These are phyloP conservation scores for Termitomyces sp. DNA, from an alignment of 768 basidiomycete genomes.

Conservation along the genomic window DNA sequence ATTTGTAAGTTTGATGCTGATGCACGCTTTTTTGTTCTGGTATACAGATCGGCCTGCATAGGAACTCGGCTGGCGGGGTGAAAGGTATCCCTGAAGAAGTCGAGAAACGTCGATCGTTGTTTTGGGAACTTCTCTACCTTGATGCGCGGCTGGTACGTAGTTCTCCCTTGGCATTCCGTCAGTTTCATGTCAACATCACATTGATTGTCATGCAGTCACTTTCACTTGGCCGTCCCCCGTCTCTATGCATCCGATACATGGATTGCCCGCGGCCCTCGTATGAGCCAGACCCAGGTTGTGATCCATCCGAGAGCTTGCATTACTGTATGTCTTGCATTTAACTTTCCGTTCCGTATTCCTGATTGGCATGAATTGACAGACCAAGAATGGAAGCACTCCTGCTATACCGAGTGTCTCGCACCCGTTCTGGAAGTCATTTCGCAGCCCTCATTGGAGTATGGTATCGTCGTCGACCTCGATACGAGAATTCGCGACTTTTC, in stretches of 20 bases:
- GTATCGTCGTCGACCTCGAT: constrained; percentile 51
- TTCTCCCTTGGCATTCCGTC: background rate
- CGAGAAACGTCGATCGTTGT: constrained; percentile 60
- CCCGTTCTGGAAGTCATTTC: constrained; percentile 58
- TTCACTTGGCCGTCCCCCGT: constrained; percentile 65
- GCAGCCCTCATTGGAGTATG: constrained; percentile 45
- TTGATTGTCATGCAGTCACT: constrained; percentile 34
- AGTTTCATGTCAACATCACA: background rate
- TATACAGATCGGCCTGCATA: constrained; percentile 13
- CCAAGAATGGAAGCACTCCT: constrained; percentile 68
- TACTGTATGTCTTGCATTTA: constrained; percentile 27
- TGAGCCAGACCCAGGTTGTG: constrained; percentile 30
- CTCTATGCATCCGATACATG: constrained; percentile 53
- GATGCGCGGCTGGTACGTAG: constrained; percentile 52
- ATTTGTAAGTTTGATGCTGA: background rate
- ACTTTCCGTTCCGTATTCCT: background rate
- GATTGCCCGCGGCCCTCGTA: constrained; percentile 51
- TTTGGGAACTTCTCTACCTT: constrained; percentile 66
- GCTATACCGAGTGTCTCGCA: constrained; percentile 52
- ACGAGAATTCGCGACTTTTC: constrained; percentile 55
- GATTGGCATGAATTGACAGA: constrained; percentile 30
- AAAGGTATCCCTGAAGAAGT: constrained; percentile 69
- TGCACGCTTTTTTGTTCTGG: background rate
- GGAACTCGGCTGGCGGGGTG: constrained; percentile 50
- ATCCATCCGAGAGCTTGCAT: constrained; percentile 32